Evolutionary conservation across 108 stramenopile genomes (phyloP).

Genomic region (Nitzschia sp.): DNA sequence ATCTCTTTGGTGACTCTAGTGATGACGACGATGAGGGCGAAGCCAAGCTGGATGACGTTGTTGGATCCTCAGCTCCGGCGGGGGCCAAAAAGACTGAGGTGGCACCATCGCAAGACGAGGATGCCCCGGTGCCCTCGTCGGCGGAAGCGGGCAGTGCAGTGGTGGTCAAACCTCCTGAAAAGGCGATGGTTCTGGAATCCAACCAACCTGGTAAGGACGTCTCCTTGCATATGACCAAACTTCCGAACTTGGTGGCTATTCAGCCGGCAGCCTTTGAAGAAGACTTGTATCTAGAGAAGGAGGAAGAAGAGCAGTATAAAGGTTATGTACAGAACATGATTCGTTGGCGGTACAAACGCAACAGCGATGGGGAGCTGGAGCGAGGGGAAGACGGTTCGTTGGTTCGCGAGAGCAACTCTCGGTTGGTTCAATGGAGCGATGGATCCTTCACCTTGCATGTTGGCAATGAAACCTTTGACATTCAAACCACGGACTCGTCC

Average conservation of each 20-base stretch:
- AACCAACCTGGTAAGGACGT: conserved; percentile 25
- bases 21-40: conserved; percentile 28
- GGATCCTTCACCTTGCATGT: conserved; percentile 84
- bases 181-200: conserved; percentile 38
- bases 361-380: conserved; percentile 30
- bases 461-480: conserved; percentile 82
- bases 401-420: conserved; percentile 67
- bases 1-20: conserved; percentile 28
- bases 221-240: conserved; percentile 63
- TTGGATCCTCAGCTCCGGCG: conserved; percentile 36
- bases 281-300: conserved; percentile 48
- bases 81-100: conserved; percentile 1
- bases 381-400: conserved; percentile 43
- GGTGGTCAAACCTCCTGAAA: conserved; percentile 24
- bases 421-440: conserved; percentile 89
- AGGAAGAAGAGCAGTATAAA: conserved; percentile 65
- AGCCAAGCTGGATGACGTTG: conserved; percentile 51
- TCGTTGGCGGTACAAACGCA: conserved; percentile 74
- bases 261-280: conserved; percentile 69
- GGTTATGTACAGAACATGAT: conserved; percentile 79
- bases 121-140: neutral
- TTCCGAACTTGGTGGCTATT: conserved; percentile 82
- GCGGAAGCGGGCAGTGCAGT: neutral
- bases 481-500: conserved; percentile 39
- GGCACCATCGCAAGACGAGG: neutral